Evolutionary conservation across 371 early-diverging fungal genomes (phyloP).

Genomic region (Chytridium lagenaria): DNA sequence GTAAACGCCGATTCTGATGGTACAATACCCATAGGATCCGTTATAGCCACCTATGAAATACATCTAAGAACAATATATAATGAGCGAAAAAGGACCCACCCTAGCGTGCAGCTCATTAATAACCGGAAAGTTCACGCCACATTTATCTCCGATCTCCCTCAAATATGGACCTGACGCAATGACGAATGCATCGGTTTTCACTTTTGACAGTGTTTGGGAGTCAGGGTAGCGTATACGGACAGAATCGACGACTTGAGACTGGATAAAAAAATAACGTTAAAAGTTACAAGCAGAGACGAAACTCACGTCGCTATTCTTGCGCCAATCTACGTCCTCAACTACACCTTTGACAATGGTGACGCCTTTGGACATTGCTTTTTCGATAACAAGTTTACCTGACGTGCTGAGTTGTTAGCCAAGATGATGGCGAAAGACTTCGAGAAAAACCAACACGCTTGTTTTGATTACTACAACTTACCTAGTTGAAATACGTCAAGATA

Average conservation of each 20-base stretch:
- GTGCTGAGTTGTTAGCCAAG: too few relatives aligned
- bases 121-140: slow-evolving; percentile 8
- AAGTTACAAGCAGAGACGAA: too few relatives aligned
- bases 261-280: too few relatives aligned
- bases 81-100: too few relatives aligned
- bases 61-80: too few relatives aligned
- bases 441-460: too few relatives aligned
- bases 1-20: neutral
- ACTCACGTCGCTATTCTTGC: neutral
- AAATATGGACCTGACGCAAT: slow-evolving; percentile 4
- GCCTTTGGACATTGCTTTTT: neutral
- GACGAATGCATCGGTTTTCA: slow-evolving; percentile 11
- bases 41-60: neutral
- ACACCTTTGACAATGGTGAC: neutral
- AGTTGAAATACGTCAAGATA: slow-evolving; percentile 8
- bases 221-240: too few relatives aligned
- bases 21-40: slow-evolving; percentile 2
- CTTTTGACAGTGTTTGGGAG: too few relatives aligned
- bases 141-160: neutral
- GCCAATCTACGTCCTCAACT: neutral
- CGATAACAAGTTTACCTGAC: neutral
- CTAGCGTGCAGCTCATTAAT: slow-evolving; percentile 12
- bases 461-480: neutral
- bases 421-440: too few relatives aligned
- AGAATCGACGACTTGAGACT: too few relatives aligned